Evolutionary conservation across 179 eudicot species (phyloP), one percentile per base, ranked within the genome.

Genomic region (Pouteria campechiana): DNA sequence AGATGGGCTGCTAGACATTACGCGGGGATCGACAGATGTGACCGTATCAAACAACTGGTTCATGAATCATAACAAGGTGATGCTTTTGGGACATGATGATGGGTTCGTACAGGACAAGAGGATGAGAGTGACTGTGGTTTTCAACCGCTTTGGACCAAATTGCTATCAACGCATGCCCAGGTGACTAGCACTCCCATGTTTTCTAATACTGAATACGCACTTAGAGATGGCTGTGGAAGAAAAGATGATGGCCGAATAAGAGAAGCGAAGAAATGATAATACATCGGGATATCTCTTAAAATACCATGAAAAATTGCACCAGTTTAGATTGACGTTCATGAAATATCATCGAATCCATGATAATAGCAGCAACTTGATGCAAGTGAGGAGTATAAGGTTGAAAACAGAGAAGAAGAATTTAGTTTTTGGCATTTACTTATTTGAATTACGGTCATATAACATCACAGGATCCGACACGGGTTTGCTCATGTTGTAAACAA

Each of bases 401-500:
- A n/a, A n/a, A n/a, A n/a, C 3, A 29, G 5, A 25, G 4, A 29
- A 17, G 15, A 36, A 20, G 11, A 14, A 22, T 35, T 50, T 40
- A 37, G 10, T 4, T 20, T 21, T 13, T 30, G 15, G 6, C 18
- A 2, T 28, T n/a, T 28, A 11, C 17, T 37, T 7, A 7, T 38
- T 39, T 18, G 8, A 17, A 3, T 16, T 13, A 11, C 17, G 41
- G 7, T 25, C 10, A 17, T 6, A 29, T 17, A 7, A 35, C 24
- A 33, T 64, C 53, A 55, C 54, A 86, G 96, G 53, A 78, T 87
- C 13, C 87, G 84, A 15, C 61, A 68, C 31, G 96, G 96, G n/a
- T 87, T 76, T 48, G 94, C 96, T 19, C 96, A 87, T 34, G 96
- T 87, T 8, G 90, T 69, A 31, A 87, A 87, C 84, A 87, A 87